Evolutionary conservation across 1,284 basidiomycete genomes (phyloP).

Genomic region (Moniliophthora roreri): DNA sequence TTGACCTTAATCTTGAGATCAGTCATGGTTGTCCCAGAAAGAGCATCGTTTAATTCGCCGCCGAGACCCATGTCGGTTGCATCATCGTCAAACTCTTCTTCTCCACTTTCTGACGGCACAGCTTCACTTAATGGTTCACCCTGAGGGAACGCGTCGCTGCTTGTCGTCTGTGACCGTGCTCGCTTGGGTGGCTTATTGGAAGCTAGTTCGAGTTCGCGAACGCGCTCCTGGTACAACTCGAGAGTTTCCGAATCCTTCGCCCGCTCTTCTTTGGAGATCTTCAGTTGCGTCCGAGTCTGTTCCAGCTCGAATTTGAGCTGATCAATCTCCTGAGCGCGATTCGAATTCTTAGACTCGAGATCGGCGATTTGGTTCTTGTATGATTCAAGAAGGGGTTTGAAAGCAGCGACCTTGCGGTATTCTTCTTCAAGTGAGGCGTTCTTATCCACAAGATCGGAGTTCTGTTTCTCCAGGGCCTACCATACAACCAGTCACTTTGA

Average conservation of each 20-base stretch:
- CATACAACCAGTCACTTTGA: slow-evolving; percentile 9
- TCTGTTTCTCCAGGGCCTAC: slow-evolving; percentile 90
- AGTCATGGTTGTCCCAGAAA: slow-evolving; percentile 86
- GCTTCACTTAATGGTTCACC: slow-evolving; percentile 17
- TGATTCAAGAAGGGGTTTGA: slow-evolving; percentile 89
- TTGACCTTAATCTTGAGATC: slow-evolving; percentile 86
- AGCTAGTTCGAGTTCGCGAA: slow-evolving; percentile 81
- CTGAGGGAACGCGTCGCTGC: background rate
- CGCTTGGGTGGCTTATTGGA: slow-evolving; percentile 41
- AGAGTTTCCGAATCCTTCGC: slow-evolving; percentile 83
- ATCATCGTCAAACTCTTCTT: slow-evolving; percentile 44
- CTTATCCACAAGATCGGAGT: slow-evolving; percentile 87
- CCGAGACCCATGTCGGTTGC: slow-evolving; percentile 63
- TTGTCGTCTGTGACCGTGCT: background rate
- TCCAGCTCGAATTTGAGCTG: slow-evolving; percentile 77
- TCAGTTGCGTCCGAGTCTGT: slow-evolving; percentile 67
- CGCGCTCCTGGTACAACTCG: slow-evolving; percentile 89
- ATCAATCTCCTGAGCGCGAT: slow-evolving; percentile 71
- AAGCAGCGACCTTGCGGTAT: slow-evolving; percentile 81
- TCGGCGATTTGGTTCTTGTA: slow-evolving; percentile 88
- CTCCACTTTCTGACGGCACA: slow-evolving; percentile 35
- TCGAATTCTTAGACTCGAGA: slow-evolving; percentile 71
- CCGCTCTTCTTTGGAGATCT: slow-evolving; percentile 69
- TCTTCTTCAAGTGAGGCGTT: slow-evolving; percentile 91
- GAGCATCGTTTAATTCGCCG: slow-evolving; percentile 84